These are phyloP conservation scores for Pyracantha coccinea DNA, from an alignment of 331 rosid species.

Conservation along the genomic window DNA sequence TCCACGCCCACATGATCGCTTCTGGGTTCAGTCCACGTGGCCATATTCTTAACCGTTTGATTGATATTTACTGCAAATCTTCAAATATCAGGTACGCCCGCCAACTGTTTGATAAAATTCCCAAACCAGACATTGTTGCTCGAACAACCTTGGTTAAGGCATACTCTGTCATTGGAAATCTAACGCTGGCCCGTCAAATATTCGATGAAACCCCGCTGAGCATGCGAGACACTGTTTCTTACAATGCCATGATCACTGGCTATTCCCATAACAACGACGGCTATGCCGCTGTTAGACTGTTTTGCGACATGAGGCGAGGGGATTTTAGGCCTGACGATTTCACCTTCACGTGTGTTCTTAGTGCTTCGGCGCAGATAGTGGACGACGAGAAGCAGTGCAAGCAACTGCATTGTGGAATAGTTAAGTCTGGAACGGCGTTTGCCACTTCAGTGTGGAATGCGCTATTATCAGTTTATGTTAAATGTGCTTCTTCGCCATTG, in stretches of 20 bases:
- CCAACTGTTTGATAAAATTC: constrained; percentile 46
- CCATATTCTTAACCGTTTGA: constrained; percentile 49
- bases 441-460: constrained; percentile 39
- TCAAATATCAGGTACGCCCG: constrained; percentile 42
- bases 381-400: constrained; percentile 45
- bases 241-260: constrained; percentile 60
- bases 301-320: constrained; percentile 27
- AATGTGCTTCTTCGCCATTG: constrained; percentile 42
- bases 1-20: constrained; percentile 52
- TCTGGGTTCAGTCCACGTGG: constrained; percentile 44
- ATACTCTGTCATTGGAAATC: constrained; percentile 34
- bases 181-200: constrained; percentile 27
- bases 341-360: constrained; percentile 30
- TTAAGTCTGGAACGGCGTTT: constrained; percentile 31
- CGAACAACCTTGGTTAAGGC: constrained; percentile 48
- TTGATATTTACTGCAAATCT: constrained; percentile 43
- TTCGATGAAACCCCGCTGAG: constrained; percentile 28
- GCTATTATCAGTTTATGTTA: constrained; percentile 34
- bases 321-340: constrained; percentile 34
- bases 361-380: constrained; percentile 28
- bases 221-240: constrained; percentile 45
- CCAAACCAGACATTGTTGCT: constrained; percentile 46
- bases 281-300: constrained; percentile 34
- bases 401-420: constrained; percentile 42
- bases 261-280: constrained; percentile 46